Evolutionary conservation across 2,329 filamentous ascomycete species (phyloP).

Genomic region (Penicillium sp.): DNA sequence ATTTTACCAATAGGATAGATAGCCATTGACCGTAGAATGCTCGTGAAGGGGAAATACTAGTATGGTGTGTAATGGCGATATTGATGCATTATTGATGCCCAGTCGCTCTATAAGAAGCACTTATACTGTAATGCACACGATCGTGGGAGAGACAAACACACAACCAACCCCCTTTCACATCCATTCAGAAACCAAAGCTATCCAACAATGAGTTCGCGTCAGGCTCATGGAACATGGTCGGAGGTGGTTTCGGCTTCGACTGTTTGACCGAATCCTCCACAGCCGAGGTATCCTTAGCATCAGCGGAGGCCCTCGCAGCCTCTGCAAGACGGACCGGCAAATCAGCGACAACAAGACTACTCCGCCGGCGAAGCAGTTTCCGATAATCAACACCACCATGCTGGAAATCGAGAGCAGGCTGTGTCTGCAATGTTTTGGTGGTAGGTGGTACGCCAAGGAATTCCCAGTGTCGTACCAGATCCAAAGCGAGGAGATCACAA

Average conservation of each 20-base stretch:
- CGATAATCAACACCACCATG: slow-evolving; percentile 59
- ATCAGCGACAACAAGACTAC: slow-evolving; percentile 80
- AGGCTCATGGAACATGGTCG: slow-evolving; percentile 88
- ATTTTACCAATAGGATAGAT: too few relatives aligned
- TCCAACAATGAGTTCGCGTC: slow-evolving; percentile 85
- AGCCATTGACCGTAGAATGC: too few relatives aligned
- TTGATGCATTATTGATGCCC: background rate
- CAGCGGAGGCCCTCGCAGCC: slow-evolving; percentile 41
- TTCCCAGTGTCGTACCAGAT: slow-evolving; percentile 65
- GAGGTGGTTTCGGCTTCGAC: slow-evolving; percentile 58
- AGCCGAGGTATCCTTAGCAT: slow-evolving; percentile 10
- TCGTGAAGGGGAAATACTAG: too few relatives aligned
- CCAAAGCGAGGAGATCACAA: slow-evolving; percentile 84
- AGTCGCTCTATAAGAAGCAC: slow-evolving; percentile 5
- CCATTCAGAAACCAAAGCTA: slow-evolving; percentile 79
- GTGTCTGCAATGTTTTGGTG: slow-evolving; percentile 41
- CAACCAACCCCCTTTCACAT: background rate
- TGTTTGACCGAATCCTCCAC: slow-evolving; percentile 34
- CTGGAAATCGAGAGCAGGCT: slow-evolving; percentile 26
- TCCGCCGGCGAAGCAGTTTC: slow-evolving; percentile 69
- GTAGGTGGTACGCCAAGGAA: slow-evolving; percentile 33
- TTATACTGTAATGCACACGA: slow-evolving; percentile 6
- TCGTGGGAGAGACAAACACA: slow-evolving; percentile 6
- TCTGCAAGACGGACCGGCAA: slow-evolving; percentile 47
- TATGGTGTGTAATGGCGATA: background rate